These are phyloP conservation scores for grape (Vitis vinifera) DNA, from an alignment of 164 flowering plant genomes.

Conservation along the genomic window DNA sequence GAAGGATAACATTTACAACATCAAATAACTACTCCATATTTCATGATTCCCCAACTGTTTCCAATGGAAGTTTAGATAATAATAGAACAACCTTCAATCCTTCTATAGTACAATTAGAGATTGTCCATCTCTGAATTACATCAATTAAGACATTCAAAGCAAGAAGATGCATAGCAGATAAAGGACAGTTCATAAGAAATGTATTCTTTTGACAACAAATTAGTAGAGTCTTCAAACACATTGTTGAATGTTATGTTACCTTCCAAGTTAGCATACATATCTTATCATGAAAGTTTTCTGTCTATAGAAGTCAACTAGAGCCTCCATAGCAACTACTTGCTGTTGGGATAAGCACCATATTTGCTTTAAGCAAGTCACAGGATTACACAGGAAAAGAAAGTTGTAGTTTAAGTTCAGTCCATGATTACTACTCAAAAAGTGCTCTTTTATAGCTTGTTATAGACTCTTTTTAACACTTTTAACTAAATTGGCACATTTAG, in stretches of 20 bases:
- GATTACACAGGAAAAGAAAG: conserved; percentile 27
- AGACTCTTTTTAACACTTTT: too few species aligned
- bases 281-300: conserved; percentile 23
- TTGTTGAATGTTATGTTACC: conserved; percentile 29
- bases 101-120: too few species aligned
- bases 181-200: conserved; percentile 21
- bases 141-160: conserved; percentile 26
- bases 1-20: too few species aligned
- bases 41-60: too few species aligned
- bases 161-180: conserved; percentile 28
- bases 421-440: background rate
- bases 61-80: too few species aligned
- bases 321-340: conserved; percentile 32
- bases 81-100: too few species aligned
- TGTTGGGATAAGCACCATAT: conserved; percentile 20
- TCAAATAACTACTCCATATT: too few species aligned
- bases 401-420: conserved; percentile 17
- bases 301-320: conserved; percentile 27
- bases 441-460: too few species aligned
- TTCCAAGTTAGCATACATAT: conserved; percentile 34
- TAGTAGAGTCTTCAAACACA: conserved; percentile 28
- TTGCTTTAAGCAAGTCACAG: conserved; percentile 24
- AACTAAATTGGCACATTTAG: too few species aligned
- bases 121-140: conserved; percentile 12
- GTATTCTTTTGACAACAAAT: conserved; percentile 25